Evolutionary conservation across 2,329 filamentous ascomycete genomes (phyloP), one percentile per base, ranked within the genome.

Genomic region (Trichoderma sp.): DNA sequence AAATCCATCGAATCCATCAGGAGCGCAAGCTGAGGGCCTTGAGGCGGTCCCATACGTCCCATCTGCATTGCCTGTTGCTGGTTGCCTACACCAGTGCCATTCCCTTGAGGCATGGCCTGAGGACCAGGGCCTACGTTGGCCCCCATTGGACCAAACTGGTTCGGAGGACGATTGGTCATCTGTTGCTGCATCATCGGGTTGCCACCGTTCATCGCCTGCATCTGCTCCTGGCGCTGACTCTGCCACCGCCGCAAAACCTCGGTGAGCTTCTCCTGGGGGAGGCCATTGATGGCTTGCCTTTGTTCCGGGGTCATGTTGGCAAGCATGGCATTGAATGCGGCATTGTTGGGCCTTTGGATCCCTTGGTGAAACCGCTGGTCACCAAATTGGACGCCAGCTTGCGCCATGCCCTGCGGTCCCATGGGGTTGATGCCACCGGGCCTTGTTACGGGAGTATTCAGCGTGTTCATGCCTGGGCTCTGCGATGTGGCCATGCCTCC

Each of bases 401-500:
- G 85, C 6, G 82, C 83, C 71, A 84, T 81, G 58, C 82, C 82
- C 58, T 84, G 83, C 21, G 80, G 82, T 47, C 82, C 81, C 74
- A 80, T 80, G 60, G 83, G 81, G 36, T 81, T 83, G 79, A 85
- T 83, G 51, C 81, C 82, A 26, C 82, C 83, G 1, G 83, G 83
- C 28, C 84, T 83, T 3, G 81, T 79, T 7, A 81, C 78, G 2
- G 88, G 87, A 1, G 88, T 84, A 73, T 89, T 90, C 57, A 90
- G 77, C 1, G 87, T 88, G 72, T 84, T 85, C 86, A 90, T 87
- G 1, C 83, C 87, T 11, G 89, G 88, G 73, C 88, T 90, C 76
- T 89, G 89, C 2, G 86, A 86, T 56, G 84, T 82, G n/a, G 82
- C 82, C 73, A 86, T 84, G 39, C 83, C 83, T 7, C 82, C 83